Conservation (phyloP, 805 yeast genomes). For the Candida piceae region DNA sequence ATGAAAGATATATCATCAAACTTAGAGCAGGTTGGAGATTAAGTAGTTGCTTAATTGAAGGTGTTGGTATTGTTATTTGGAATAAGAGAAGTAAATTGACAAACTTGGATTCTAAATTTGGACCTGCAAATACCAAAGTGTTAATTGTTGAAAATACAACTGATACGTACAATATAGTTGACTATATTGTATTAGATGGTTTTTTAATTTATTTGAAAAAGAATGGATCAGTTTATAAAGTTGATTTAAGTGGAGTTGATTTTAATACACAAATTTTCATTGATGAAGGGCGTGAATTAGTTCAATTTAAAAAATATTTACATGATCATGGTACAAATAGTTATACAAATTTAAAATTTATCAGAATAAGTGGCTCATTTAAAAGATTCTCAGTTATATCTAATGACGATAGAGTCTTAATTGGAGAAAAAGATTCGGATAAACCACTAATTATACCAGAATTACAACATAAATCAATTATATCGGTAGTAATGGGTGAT, state of each 20-base stretch:
- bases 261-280: conserved; percentile 8
- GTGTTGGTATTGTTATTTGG: conserved; percentile 60
- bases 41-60: conserved; percentile 43
- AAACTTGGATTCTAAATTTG: conserved; percentile 20
- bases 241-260: conserved; percentile 26
- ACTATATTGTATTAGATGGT: conserved; percentile 51
- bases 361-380: conserved; percentile 52
- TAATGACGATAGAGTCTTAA: conserved; percentile 40
- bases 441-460: conserved; percentile 35
- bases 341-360: conserved; percentile 30
- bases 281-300: conserved; percentile 3
- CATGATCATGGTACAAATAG: conserved; percentile 25
- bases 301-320: conserved; percentile 29
- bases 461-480: conserved; percentile 43
- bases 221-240: conserved; percentile 37
- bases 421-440: conserved; percentile 32
- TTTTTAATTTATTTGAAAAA: conserved; percentile 45
- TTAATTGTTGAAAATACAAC: conserved; percentile 30
- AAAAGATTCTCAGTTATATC: conserved; percentile 52
- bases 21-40: conserved; percentile 67
- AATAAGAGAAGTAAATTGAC: conserved; percentile 26
- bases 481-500: conserved; percentile 64
- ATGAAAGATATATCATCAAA: conserved; percentile 32
- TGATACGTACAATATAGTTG: conserved; percentile 39
- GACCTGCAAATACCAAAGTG: conserved; percentile 35